These are phyloP conservation scores for Neurospora sp. DNA, from an alignment of 495 filamentous ascomycete genomes.

Conservation along the genomic window DNA sequence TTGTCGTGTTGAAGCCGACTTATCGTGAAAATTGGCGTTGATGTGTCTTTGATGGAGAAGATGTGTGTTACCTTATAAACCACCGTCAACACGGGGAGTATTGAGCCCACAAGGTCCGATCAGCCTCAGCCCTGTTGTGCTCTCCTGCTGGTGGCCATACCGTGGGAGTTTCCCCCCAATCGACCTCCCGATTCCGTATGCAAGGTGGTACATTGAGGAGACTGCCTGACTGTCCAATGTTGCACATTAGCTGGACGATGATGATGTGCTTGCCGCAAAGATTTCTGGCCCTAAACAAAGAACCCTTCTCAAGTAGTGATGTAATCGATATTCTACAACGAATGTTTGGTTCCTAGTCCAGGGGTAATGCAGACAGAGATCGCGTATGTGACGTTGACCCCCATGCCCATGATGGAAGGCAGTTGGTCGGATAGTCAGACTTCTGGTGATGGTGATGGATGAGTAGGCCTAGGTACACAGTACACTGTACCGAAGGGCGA, in stretches of 20 bases:
- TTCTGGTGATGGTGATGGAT: not conserved
- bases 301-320: not conserved
- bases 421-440: not conserved
- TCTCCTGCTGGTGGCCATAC: not conserved
- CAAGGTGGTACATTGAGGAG: not conserved
- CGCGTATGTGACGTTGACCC: not conserved
- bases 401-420: not conserved
- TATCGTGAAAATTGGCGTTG: not conserved
- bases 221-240: not conserved
- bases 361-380: not conserved
- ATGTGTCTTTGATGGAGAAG: not conserved
- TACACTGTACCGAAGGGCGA: not conserved
- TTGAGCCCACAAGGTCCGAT: not conserved
- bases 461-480: not conserved
- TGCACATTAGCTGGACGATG: not conserved
- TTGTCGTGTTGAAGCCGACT: not conserved
- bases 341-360: not conserved
- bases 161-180: not conserved
- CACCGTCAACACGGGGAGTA: not conserved
- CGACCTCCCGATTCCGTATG: not conserved
- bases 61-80: not conserved
- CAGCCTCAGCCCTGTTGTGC: not conserved
- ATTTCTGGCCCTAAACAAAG: not conserved
- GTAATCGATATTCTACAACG: not conserved
- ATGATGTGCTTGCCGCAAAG: not conserved